A percentile compares a stretch with the other conserved stretches of the same genome.
Conservation (phyloP, 2,329 filamentous ascomycete species). For the Grosmannia penicillata region DNA sequence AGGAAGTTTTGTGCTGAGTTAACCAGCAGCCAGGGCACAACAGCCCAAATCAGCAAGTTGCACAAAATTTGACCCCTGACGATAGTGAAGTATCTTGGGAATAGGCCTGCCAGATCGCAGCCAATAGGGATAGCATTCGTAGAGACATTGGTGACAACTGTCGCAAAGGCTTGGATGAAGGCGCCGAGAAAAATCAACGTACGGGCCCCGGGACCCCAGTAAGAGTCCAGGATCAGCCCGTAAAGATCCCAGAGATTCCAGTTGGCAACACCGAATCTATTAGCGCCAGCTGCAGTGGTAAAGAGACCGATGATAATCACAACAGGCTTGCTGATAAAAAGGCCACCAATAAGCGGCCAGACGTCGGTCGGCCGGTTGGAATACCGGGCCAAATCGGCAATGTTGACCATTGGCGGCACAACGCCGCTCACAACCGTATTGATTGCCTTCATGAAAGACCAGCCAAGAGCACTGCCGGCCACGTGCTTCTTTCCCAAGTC, state of each 20-base stretch:
- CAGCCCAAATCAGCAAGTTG: conserved; percentile 1
- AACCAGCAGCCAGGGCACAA: conserved; percentile 9
- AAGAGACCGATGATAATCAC: conserved; percentile 27
- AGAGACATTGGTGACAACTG: conserved; percentile 11
- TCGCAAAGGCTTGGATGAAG: conserved; percentile 9
- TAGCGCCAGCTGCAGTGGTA: conserved; percentile 25
- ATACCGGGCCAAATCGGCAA: conserved; percentile 2
- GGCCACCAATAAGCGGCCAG: conserved; percentile 17
- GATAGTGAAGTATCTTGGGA: conserved; percentile 20
- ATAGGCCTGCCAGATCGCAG: conserved; percentile 18
- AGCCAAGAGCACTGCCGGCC: conserved; percentile 9
- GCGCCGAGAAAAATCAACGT: conserved; percentile 10
- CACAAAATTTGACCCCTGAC: conserved; percentile 15
- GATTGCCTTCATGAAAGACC: conserved; percentile 12
- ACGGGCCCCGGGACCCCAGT: conserved; percentile 8
- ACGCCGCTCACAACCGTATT: conserved; percentile 18
- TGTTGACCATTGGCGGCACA: conserved; percentile 3
- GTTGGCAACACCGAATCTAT: conserved; percentile 18
- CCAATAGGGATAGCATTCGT: conserved; percentile 22
- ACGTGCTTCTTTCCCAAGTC: background rate
- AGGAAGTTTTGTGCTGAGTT: conserved; percentile 8
- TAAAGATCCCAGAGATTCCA: conserved; percentile 13
- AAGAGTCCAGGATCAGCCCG: conserved; percentile 9
- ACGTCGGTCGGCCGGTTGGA: conserved; percentile 16
- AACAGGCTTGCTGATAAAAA: conserved; percentile 24